Evolutionary conservation across 257 asterid genomes (phyloP).

Genomic region (Verbena officinalis): DNA sequence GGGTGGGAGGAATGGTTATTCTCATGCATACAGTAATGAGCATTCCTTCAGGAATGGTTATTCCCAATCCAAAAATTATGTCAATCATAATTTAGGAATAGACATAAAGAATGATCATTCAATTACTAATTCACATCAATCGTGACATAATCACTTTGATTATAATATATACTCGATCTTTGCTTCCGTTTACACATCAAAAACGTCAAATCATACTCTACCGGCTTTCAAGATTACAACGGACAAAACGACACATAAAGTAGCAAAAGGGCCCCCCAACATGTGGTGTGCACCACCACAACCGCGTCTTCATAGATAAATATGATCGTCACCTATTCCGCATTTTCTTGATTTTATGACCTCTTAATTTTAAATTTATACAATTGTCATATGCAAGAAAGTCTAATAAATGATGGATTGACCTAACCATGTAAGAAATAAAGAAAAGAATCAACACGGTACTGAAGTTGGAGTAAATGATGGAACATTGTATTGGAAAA

Average conservation of each 20-base stretch:
- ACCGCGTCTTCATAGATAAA: background rate
- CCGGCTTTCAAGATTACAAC: conserved; percentile 5
- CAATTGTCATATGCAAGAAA: too few species aligned
- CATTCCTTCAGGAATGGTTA: too few species aligned
- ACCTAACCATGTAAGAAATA: too few species aligned
- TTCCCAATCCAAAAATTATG: too few species aligned
- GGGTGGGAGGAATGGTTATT: too few species aligned
- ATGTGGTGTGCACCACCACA: conserved; percentile 25
- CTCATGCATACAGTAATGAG: too few species aligned
- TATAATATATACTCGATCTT: background rate
- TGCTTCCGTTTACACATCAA: background rate
- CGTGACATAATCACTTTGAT: conserved; percentile 4
- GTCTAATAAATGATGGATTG: too few species aligned
- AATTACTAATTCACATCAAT: background rate
- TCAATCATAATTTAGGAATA: too few species aligned
- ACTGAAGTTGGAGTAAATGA: too few species aligned
- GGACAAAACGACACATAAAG: conserved; percentile 2
- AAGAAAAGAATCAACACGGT: too few species aligned
- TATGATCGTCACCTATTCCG: background rate
- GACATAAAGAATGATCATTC: too few species aligned
- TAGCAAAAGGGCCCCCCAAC: conserved; percentile 26
- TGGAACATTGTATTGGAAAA: too few species aligned
- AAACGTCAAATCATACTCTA: conserved; percentile 20
- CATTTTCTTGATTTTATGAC: background rate
- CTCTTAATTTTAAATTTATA: background rate